Conservation (phyloP, 2,329 filamentous ascomycete genomes). For the Cladorrhinum sp. region DNA sequence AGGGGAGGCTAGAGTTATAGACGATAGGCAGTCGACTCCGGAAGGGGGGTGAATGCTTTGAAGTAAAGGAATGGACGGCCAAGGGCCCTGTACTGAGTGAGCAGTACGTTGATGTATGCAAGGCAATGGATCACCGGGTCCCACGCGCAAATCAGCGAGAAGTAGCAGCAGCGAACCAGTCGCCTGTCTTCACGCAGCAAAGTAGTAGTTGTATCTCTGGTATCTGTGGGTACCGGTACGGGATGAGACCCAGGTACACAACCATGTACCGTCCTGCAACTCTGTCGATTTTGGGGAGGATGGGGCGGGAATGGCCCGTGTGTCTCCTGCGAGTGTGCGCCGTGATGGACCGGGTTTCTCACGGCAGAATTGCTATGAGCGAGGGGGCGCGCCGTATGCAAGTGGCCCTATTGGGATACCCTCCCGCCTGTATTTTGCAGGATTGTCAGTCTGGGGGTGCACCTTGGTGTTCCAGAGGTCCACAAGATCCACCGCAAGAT, state of each 20-base stretch:
- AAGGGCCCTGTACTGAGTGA: constrained; percentile 15
- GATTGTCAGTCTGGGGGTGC: constrained; percentile 30
- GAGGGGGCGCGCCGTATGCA: constrained; percentile 48
- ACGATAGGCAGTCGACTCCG: constrained; percentile 23
- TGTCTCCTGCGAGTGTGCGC: constrained; percentile 14
- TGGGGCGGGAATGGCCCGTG: constrained; percentile 39
- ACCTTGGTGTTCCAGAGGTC: constrained; percentile 18
- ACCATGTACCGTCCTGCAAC: constrained; percentile 24
- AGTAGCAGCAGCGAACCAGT: constrained; percentile 19
- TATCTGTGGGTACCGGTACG: constrained; percentile 33
- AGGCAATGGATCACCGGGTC: constrained; percentile 26
- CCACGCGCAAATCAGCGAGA: constrained; percentile 27
- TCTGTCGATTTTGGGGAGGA: constrained; percentile 30
- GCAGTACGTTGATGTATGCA: constrained; percentile 16
- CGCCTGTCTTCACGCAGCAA: constrained; percentile 24
- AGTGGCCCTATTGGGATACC: constrained; percentile 42
- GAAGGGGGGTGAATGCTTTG: constrained; percentile 20
- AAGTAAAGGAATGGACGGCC: constrained; percentile 21
- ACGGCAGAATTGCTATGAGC: constrained; percentile 37
- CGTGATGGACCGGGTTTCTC: constrained; percentile 35
- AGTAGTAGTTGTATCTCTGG: constrained; percentile 9
- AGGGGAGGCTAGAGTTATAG: constrained; percentile 29
- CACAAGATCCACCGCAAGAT: constrained; percentile 6
- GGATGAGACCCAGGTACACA: constrained; percentile 30
- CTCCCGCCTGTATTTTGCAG: constrained; percentile 22